Evolutionary conservation across 2,329 filamentous ascomycete species (phyloP).

Genomic region (Sarocladium kiliense): DNA sequence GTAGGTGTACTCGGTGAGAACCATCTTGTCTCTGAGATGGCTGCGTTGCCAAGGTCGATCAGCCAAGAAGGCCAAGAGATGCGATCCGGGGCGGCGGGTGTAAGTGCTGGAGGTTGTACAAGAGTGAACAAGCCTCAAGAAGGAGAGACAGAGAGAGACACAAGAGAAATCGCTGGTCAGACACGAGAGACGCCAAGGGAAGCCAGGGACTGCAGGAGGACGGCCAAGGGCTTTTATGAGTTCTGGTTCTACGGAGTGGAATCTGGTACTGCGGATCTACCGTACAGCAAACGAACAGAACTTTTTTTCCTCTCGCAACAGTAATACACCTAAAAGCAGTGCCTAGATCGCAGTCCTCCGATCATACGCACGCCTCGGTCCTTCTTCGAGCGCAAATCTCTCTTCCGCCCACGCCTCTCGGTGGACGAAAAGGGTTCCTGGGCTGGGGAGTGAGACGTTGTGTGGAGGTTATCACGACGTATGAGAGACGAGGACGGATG

Average conservation of each 20-base stretch:
- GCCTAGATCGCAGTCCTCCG: not conserved
- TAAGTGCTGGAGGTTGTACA: not conserved
- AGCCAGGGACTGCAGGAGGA: not conserved
- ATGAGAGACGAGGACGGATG: not conserved
- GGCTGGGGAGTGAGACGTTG: not conserved
- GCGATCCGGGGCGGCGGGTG: not conserved
- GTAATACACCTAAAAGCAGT: no score
- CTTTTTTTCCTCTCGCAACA: not conserved
- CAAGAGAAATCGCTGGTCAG: not conserved
- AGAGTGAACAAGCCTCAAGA: not conserved
- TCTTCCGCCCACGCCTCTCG: not conserved
- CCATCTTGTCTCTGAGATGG: slow-evolving; percentile 40
- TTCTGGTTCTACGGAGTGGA: not conserved
- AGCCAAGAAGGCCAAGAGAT: slow-evolving; percentile 6
- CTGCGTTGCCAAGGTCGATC: not conserved
- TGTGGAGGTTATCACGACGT: no score
- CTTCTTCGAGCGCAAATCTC: not conserved
- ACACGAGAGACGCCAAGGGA: not conserved
- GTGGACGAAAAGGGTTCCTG: not conserved
- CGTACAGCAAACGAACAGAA: not conserved
- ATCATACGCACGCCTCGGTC: not conserved
- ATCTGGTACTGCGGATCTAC: no score
- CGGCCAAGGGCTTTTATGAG: not conserved
- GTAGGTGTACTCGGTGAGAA: slow-evolving; percentile 60
- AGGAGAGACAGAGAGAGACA: no score